Evolutionary conservation across 1,139 yeast genomes (phyloP).

Genomic region (Sugiyamaella neomexicana): DNA sequence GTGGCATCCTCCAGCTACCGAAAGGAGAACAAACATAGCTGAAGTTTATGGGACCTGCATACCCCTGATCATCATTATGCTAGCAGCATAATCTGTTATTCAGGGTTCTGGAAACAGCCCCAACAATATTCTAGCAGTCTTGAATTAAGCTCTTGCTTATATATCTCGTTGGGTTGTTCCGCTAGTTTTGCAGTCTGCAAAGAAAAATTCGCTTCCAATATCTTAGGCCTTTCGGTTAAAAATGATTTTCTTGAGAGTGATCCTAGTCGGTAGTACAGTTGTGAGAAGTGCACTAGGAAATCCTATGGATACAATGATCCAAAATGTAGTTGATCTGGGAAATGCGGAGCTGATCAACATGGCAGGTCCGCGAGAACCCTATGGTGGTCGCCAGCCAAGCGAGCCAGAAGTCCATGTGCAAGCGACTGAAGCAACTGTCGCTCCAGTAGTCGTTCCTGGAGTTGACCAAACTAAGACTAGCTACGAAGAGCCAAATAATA

Average conservation of each 20-base stretch:
- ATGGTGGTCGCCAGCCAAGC: not conserved
- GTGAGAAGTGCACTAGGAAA: not conserved
- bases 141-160: not conserved
- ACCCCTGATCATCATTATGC: not conserved
- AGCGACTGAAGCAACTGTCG: not conserved
- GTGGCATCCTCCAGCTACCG: no score
- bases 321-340: slow-evolving; percentile 12
- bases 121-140: no score
- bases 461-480: not conserved
- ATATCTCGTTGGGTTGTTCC: not conserved
- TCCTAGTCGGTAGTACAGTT: not conserved
- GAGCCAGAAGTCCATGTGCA: not conserved
- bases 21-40: not conserved
- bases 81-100: not conserved
- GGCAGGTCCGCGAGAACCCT: not conserved
- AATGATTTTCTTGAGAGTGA: not conserved
- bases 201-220: not conserved
- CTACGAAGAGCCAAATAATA: not conserved
- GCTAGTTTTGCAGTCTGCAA: not conserved
- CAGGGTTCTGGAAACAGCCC: not conserved
- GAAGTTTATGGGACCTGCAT: not conserved
- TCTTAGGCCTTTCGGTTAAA: not conserved
- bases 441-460: not conserved
- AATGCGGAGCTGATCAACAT: slow-evolving; percentile 7
- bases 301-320: slow-evolving; percentile 10